A percentile compares a stretch with the other conserved stretches of the same genome.
Conservation (phyloP, 495 filamentous ascomycete genomes). For the Hypoxylon fuscum region DNA sequence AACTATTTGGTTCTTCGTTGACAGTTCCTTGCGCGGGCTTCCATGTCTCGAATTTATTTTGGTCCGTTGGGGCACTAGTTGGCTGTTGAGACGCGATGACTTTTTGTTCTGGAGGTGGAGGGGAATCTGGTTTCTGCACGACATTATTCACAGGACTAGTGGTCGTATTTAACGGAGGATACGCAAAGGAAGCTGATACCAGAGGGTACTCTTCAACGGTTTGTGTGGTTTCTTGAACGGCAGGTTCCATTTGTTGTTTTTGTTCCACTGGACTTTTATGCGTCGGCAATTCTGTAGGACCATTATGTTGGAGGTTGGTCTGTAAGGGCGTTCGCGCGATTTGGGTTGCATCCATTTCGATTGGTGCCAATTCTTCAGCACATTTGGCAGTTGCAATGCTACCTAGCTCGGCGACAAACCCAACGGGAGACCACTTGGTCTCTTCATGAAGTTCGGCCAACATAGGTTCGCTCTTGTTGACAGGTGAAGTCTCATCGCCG, state of each 20-base stretch:
- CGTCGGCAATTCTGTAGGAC: constrained; percentile 44
- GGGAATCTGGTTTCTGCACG: constrained; percentile 3
- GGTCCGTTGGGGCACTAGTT: constrained; percentile 7
- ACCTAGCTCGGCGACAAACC: constrained; percentile 55
- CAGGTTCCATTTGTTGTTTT: constrained; percentile 26
- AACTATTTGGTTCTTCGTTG: constrained; percentile 16
- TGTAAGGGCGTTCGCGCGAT: constrained; percentile 33
- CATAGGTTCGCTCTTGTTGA: constrained; percentile 5
- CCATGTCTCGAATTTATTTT: constrained; percentile 47
- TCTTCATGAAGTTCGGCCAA: constrained; percentile 41
- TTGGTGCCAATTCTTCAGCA: constrained; percentile 52
- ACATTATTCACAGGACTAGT: constrained; percentile 1
- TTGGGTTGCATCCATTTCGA: constrained; percentile 49
- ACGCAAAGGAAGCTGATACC: constrained; percentile 42
- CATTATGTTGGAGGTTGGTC: constrained; percentile 15
- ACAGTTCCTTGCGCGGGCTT: constrained; percentile 34
- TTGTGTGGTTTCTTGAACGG: constrained; percentile 8
- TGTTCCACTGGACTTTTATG: constrained; percentile 42
- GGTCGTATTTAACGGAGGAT: constrained; percentile 30
- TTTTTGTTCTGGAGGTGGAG: constrained; percentile 15
- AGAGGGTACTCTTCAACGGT: constrained; percentile 40
- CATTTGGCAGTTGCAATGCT: constrained; percentile 48
- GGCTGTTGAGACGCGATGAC: constrained; percentile 31
- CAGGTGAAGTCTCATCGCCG: constrained; percentile 27
- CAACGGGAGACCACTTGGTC: constrained; percentile 42